Evolutionary conservation across 1,284 basidiomycete genomes (phyloP), one percentile per base, ranked within the genome.

Genomic region (Cryptococcus amylolentus): DNA sequence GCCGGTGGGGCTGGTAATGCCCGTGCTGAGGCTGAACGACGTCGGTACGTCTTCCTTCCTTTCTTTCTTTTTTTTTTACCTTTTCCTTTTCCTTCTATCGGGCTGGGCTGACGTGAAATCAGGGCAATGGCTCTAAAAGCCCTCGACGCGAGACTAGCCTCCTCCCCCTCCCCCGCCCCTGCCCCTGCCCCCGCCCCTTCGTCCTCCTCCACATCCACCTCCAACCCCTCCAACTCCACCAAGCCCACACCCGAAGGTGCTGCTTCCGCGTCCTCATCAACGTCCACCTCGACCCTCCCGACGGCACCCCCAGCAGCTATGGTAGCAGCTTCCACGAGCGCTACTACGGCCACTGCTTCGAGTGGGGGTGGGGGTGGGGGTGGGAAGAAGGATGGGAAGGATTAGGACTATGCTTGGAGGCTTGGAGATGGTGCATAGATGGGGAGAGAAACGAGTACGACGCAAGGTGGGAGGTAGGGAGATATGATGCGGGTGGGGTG

Each of bases 121-220:
- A 90, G 90, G 63, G 88, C 90, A 2, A 86, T 96, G 81, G 95
- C 95, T 41, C 79, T 98, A 64, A 95, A 97, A 75, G 95, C 95
- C 9, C 84, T 98, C 28, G 95, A 98, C 68, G 92, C 95, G 68
- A 83, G 93, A 27, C 75, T 97, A 58, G 91, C 94, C 8, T 68
- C 71, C 10, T 52, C 54, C 3, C 57, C 67, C 2, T 67, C 69
- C 23, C 60, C 61, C 6, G 20, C 49, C 14, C 53, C 59, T 20
- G 20, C 23, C 43, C 18, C 49, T 50, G 37, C 37, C 23, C 48
- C 28, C n/a, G 48, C 48, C 35, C n/a, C 37, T 49, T 18, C 48
- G 2, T 38, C 48, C n/a, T 5, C 46, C 7, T 26, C 38, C 13
- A 23, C 39, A 16, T 16, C 47, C 14, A 2, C 31, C 27, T 16